phyloP scores from a whole-genome alignment of 179 eudicot genomes.

The Sideroxylon spinosum region DNA sequence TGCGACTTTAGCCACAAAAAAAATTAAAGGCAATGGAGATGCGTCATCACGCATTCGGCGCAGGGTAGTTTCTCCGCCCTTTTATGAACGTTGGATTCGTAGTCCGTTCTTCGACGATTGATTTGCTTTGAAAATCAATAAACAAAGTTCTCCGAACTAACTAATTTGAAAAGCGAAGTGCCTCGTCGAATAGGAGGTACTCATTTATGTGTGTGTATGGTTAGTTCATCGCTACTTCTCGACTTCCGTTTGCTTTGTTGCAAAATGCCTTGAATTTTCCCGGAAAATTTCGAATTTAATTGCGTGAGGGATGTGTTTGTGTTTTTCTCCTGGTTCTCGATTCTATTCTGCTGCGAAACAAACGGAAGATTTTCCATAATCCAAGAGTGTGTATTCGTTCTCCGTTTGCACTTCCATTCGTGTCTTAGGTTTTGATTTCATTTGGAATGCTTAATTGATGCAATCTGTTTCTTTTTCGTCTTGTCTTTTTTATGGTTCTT shows the following conservation, averaged over 20 bases:
- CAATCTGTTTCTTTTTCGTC: background rate
- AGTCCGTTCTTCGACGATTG: background rate
- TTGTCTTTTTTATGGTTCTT: background rate
- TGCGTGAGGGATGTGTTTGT: background rate
- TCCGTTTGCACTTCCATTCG: background rate
- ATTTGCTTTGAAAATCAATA: background rate
- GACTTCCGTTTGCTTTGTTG: background rate
- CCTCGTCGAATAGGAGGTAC: conserved; percentile 1
- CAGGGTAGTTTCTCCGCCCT: background rate
- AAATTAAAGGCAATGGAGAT: too few species aligned
- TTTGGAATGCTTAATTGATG: background rate
- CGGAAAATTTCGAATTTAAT: background rate
- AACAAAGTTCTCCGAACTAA: too few species aligned
- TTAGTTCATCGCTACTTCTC: background rate
- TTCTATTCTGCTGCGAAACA: background rate
- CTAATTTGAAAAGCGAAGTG: background rate
- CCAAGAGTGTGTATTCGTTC: background rate
- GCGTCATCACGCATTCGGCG: conserved; percentile 11
- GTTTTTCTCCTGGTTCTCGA: background rate
- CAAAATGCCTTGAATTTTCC: background rate
- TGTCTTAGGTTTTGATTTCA: background rate
- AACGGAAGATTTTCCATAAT: background rate
- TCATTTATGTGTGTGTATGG: background rate
- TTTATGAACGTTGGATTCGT: background rate
- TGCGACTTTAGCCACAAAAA: too few species aligned